phyloP scores from a whole-genome alignment of 2,329 filamentous ascomycete species.

The Pseudogymnoascus pannorum region DNA sequence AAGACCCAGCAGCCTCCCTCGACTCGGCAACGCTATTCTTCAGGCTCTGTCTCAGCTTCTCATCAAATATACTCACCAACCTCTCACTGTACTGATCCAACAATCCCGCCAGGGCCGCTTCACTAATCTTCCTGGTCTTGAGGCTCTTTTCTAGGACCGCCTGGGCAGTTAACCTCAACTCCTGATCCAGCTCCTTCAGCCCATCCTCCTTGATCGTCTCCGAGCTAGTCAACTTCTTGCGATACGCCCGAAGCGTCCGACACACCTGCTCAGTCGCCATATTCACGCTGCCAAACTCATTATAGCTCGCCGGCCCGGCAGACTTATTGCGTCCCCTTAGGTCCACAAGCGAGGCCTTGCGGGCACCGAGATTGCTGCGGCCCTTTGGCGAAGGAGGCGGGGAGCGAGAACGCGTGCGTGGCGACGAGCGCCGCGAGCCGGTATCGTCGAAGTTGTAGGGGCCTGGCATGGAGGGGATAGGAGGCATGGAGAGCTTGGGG shows the following conservation, averaged over 20 bases:
- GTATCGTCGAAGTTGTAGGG: conserved; percentile 25
- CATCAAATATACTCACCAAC: conserved; percentile 63
- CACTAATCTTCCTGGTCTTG: conserved; percentile 42
- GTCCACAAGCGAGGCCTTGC: conserved; percentile 30
- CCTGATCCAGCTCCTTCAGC: conserved; percentile 56
- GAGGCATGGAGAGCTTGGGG: conserved; percentile 35
- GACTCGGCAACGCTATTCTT: background rate
- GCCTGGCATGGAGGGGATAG: conserved; percentile 17
- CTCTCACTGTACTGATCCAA: conserved; percentile 70
- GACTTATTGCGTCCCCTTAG: conserved; percentile 41
- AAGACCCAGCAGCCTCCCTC: background rate
- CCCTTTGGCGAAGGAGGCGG: conserved; percentile 24
- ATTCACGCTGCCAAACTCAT: conserved; percentile 47
- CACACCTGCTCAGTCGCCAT: conserved; percentile 59
- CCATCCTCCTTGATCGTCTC: conserved; percentile 49
- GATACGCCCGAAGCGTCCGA: conserved; percentile 53
- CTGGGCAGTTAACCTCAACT: conserved; percentile 54
- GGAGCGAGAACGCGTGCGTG: conserved; percentile 26
- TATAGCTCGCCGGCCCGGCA: conserved; percentile 35
- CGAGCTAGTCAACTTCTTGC: conserved; percentile 53
- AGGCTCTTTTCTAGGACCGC: conserved; percentile 42
- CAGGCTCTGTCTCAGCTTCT: conserved; percentile 51
- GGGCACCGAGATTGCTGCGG: background rate
- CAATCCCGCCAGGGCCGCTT: conserved; percentile 53
- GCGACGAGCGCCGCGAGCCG: conserved; percentile 19